Percentiles rank a stretch among this genome's conserved stretches.
Conservation (phyloP, 2,329 filamentous ascomycete genomes). For the Neurospora sp. region DNA sequence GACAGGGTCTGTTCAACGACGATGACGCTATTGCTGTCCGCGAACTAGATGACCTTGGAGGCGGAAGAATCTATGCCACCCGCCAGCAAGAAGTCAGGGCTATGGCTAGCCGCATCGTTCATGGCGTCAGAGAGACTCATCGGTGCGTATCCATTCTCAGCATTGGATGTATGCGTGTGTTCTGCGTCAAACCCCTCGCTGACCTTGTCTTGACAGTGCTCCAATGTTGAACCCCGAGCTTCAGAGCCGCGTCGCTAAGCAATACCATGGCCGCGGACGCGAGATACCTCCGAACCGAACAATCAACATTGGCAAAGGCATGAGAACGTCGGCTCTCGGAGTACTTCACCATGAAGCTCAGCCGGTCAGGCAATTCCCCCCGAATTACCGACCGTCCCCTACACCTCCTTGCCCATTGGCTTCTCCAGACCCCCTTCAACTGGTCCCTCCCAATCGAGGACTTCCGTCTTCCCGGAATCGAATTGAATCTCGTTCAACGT, state of each 20-base stretch:
- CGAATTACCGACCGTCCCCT: background rate
- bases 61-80: constrained; percentile 16
- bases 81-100: background rate
- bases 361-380: background rate
- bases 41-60: constrained; percentile 19
- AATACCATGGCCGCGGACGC: background rate
- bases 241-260: background rate
- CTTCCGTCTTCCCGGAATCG: background rate
- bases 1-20: constrained; percentile 20
- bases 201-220: background rate
- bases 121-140: background rate
- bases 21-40: constrained; percentile 21
- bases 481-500: background rate
- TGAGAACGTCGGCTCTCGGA: background rate
- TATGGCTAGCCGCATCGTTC: background rate
- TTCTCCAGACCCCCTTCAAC: background rate
- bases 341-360: background rate
- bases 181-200: background rate
- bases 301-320: background rate
- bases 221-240: background rate
- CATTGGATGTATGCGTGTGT: background rate
- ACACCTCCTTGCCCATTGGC: background rate
- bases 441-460: background rate
- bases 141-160: background rate
- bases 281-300: background rate